phyloP scores from a whole-genome alignment of 257 asterid genomes.

The Euphrasia confusa region DNA sequence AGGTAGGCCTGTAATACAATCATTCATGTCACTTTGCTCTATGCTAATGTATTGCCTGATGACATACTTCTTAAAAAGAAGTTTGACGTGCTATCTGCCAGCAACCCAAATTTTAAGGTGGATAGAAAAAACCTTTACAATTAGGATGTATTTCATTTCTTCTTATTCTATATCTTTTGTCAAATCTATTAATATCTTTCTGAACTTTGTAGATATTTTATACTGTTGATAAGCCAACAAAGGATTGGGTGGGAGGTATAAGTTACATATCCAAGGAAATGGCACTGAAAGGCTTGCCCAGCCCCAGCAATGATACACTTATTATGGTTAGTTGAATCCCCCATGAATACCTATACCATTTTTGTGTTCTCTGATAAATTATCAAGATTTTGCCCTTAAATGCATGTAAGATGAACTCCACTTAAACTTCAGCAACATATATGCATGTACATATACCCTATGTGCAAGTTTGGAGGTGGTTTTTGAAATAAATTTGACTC shows the following conservation, averaged over 20 bases:
- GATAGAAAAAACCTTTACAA: too few relatives aligned
- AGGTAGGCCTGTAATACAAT: too few relatives aligned
- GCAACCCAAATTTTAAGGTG: too few relatives aligned
- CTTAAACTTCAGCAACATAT: background rate
- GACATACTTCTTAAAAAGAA: too few relatives aligned
- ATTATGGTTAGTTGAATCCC: slow-evolving; percentile 63
- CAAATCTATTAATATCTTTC: too few relatives aligned
- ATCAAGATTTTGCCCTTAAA: slow-evolving; percentile 11
- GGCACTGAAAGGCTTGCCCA: slow-evolving; percentile 84
- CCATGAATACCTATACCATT: slow-evolving; percentile 20
- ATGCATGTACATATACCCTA: background rate
- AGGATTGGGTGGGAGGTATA: slow-evolving; percentile 81
- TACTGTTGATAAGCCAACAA: slow-evolving; percentile 84
- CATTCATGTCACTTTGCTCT: too few relatives aligned
- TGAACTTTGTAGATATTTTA: slow-evolving; percentile 67
- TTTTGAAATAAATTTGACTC: background rate
- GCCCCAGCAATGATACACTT: slow-evolving; percentile 74
- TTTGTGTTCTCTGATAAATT: background rate
- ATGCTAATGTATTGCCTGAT: too few relatives aligned
- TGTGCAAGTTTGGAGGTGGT: background rate
- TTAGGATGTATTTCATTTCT: too few relatives aligned
- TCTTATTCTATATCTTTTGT: too few relatives aligned
- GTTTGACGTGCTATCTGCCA: too few relatives aligned
- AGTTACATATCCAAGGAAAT: slow-evolving; percentile 81
- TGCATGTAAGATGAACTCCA: slow-evolving; percentile 9